Evolutionary conservation across 2,329 filamentous ascomycete genomes (phyloP).

Genomic region (Colletotrichum graminicola): DNA sequence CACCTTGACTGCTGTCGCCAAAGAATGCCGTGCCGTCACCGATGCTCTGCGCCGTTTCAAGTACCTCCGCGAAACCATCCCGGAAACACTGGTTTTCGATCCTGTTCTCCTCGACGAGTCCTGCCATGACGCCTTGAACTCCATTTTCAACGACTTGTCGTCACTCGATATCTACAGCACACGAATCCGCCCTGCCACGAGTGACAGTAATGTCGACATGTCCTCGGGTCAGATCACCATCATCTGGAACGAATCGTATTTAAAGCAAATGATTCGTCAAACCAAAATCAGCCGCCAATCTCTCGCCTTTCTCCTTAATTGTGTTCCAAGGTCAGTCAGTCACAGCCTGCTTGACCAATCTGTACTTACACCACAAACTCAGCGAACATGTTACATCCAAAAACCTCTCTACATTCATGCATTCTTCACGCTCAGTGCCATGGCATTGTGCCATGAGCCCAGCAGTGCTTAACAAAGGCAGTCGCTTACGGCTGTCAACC

Average conservation of each 20-base stretch:
- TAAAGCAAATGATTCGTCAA: slow-evolving; percentile 33
- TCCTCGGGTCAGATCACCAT: slow-evolving; percentile 40
- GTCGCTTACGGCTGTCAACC: slow-evolving; percentile 33
- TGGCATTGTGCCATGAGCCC: slow-evolving; percentile 40
- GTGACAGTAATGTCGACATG: slow-evolving; percentile 32
- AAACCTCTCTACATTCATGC: slow-evolving; percentile 40
- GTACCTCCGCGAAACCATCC: slow-evolving; percentile 25
- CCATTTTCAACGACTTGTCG: slow-evolving; percentile 29
- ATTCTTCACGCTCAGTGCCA: slow-evolving; percentile 32
- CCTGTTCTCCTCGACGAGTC: slow-evolving; percentile 32
- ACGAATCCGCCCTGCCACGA: slow-evolving; percentile 30
- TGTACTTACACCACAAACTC: not conserved
- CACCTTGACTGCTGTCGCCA: slow-evolving; percentile 42
- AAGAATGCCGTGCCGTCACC: slow-evolving; percentile 41
- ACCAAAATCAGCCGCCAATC: slow-evolving; percentile 35
- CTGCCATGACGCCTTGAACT: slow-evolving; percentile 32
- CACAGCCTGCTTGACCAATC: not conserved
- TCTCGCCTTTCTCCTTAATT: slow-evolving; percentile 39
- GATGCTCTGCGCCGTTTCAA: slow-evolving; percentile 35
- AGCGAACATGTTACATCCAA: slow-evolving; percentile 40
- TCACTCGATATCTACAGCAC: slow-evolving; percentile 32
- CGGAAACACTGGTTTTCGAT: slow-evolving; percentile 28
- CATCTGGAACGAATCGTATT: slow-evolving; percentile 42
- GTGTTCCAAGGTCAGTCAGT: slow-evolving; percentile 35
- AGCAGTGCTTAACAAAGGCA: slow-evolving; percentile 40